Evolutionary conservation across 148 eudicot species (phyloP), one percentile per base, ranked within the genome.

Genomic region (Fagopyrum tataricum): DNA sequence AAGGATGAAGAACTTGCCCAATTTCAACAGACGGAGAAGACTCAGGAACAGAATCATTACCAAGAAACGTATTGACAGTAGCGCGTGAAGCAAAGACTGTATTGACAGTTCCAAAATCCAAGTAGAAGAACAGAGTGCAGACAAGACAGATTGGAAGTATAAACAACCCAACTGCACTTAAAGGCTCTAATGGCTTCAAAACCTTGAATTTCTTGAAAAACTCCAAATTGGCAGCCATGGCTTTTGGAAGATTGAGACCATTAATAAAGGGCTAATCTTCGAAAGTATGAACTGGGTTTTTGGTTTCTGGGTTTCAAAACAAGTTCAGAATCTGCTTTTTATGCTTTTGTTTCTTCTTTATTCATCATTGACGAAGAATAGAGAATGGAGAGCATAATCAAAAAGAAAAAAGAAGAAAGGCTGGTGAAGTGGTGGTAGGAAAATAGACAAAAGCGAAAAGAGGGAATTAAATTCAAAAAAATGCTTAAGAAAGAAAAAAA

Each of bases 11-110:
- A 61, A 31, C 20, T 21, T 55, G 10, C 61, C 26, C 20, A 53
- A 53, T 53, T 53, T 53, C 58, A 70, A 12, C 0, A 26, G 67
- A 61, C 4, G 67, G 67, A 61, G 67, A 61, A 61, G 67, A 17
- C 40, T 0, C 12, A 10, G 26, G 62, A 56, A 11, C 8, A 56
- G 62, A 24, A 55, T 8, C 10, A 4, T 9, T 24, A 20, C 61
- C 24, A 55, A 20, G 31, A 24, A 24, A 21, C 62, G 62, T 56
- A 0, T 31, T 3, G 62, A 56, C 62, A 56, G 24, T 14, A 41
- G 67, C 67, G 24, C 67, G 67, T 26, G 67, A 61, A 17, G 40
- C 13, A 41, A 61, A 61, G 40, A 17, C 67, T 7, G 4, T 61
- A n/a, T 61, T 61, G 18, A 61, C 41, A 31, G 67, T 1, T 17